Base-by-base conservation (phyloP, 2,329 filamentous ascomycete species). In the Emydomyces testavorans region DNA sequence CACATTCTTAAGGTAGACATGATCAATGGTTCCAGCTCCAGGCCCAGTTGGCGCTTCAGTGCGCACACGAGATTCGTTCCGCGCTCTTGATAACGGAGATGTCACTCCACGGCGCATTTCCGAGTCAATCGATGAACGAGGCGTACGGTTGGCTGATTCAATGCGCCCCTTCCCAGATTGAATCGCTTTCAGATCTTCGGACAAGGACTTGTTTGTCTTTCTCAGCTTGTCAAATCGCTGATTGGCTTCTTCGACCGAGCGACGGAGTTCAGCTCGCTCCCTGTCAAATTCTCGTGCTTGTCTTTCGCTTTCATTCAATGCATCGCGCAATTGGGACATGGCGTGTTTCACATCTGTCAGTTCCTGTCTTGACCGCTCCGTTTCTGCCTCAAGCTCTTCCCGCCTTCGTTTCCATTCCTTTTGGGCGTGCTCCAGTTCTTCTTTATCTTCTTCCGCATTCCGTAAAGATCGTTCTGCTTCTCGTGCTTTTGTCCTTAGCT, bases 241-340 rank as follows among this genome's bases (percentile, higher is more conserved):
- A 54, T 83, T 82, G 23, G 80, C 78, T 55, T 95, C 89, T 56
- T 94, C 87, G 2, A 93, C 74, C 26, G 83, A 73, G 35, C 79
- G 78, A 38, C 84, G 77, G 43, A 94, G 68, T 51, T 94, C 88
- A 0, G 72, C 69, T 54, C 82, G 84, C 60, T 94, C 85, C 66
- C 80, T 85, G 64, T 95, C 89, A 4, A 85, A 73, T n/a, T 92
- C 84, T 24, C 80, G 77, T 0, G 85, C 79, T 64, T 94, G 85
- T 60, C 77, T 80, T 66, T 98, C 92, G 29, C 84, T 90, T 40
- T 86, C 85, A 56, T 96, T 89, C 1, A 98, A 73, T 0, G 88
- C 81, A 50, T 85, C 76, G 1, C 85, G 80, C 26, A 98, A 73
- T 55, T 85, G 82, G 5, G 78, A 73, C 69, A 94, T 87, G 0